A percentile compares a stretch with the other conserved stretches of the same genome.
These are phyloP conservation scores for Eucalyptus tenuipes DNA, from an alignment of 345 rosid species.

Conservation along the genomic window DNA sequence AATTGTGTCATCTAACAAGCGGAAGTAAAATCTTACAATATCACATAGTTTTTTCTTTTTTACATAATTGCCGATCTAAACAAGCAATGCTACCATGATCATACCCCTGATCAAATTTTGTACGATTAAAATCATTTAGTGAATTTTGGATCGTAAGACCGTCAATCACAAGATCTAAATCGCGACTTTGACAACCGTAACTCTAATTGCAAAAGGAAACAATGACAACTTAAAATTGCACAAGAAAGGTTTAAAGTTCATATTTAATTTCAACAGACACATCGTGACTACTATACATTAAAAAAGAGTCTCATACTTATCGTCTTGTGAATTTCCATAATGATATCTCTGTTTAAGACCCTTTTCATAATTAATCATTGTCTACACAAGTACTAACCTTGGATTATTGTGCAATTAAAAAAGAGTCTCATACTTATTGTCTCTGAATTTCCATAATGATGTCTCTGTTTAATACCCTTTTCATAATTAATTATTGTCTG, in stretches of 20 bases:
- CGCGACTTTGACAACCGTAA: accelerated
- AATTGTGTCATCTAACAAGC: not conserved
- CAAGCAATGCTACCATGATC: not conserved
- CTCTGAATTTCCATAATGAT: too few species aligned
- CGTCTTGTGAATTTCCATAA: too few species aligned
- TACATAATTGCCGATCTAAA: not conserved
- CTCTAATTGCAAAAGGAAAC: not conserved
- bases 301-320: not conserved
- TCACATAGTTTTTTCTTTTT: not conserved
- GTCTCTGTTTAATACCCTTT: not conserved
- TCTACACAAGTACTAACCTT: not conserved
- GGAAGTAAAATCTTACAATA: not conserved
- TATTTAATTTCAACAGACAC: not conserved
- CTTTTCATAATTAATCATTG: not conserved
- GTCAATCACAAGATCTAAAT: not conserved
- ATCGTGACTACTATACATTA: not conserved
- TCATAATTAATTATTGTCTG: too few species aligned
- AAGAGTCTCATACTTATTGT: not conserved
- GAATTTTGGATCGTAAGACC: not conserved
- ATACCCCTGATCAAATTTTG: not conserved
- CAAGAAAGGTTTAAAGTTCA: not conserved
- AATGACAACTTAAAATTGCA: not conserved
- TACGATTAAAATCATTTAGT: not conserved
- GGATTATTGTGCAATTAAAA: not conserved
- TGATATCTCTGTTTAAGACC: too few species aligned